phyloP scores from a whole-genome alignment of 805 yeast species.

The Candida krabiensis region DNA sequence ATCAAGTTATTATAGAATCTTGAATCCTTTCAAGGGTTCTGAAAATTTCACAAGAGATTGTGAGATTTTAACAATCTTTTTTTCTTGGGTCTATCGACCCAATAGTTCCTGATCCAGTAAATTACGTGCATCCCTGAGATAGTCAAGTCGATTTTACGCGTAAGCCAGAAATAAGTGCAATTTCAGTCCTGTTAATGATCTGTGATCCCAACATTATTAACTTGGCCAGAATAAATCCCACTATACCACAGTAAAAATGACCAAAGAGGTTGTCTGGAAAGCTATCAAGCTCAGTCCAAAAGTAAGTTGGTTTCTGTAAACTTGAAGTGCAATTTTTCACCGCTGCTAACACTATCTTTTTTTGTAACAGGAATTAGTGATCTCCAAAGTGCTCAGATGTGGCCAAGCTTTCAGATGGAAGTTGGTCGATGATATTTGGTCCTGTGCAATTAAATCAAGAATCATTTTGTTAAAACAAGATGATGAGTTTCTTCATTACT shows the following conservation, averaged over 20 bases:
- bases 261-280: slow-evolving; percentile 29
- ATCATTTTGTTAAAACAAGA: slow-evolving; percentile 69
- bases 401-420: slow-evolving; percentile 89
- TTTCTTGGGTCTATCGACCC: not conserved
- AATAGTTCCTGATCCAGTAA: not conserved
- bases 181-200: not conserved
- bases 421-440: slow-evolving; percentile 60
- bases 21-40: too few relatives aligned
- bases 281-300: slow-evolving; percentile 23
- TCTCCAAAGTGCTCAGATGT: slow-evolving; percentile 69
- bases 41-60: too few relatives aligned
- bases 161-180: not conserved
- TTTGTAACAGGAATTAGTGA: slow-evolving; percentile 47
- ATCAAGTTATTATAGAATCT: too few relatives aligned
- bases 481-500: slow-evolving; percentile 47
- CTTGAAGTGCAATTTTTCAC: not conserved
- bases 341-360: slow-evolving; percentile 6
- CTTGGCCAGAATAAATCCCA: too few relatives aligned
- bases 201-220: too few relatives aligned
- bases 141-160: not conserved
- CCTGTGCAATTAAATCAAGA: slow-evolving; percentile 58
- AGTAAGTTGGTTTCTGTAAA: slow-evolving; percentile 13
- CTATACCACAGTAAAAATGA: too few relatives aligned
- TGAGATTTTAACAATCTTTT: too few relatives aligned
- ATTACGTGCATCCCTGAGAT: not conserved